Evolutionary conservation across 768 basidiomycete genomes (phyloP).

Genomic region (Daedaleopsis nitida): DNA sequence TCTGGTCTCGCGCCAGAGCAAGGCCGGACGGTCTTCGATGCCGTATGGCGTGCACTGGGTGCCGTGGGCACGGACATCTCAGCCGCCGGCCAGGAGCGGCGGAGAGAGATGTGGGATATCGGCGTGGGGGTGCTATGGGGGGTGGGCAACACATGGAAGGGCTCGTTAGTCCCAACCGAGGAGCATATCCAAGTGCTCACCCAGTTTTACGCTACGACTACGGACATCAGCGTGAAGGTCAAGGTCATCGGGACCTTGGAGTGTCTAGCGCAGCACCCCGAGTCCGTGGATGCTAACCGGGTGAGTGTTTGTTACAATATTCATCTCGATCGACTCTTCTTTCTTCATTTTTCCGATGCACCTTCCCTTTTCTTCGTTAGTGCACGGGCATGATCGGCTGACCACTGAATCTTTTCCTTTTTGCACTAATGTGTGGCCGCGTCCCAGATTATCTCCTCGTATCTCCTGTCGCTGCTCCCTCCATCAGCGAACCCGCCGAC

Average conservation of each 20-base stretch:
- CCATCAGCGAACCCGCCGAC: slow-evolving; percentile 42
- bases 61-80: slow-evolving; percentile 59
- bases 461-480: slow-evolving; percentile 67
- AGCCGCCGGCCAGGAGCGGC: slow-evolving; percentile 64
- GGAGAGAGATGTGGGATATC: slow-evolving; percentile 77
- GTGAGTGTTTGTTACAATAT: slow-evolving; percentile 35
- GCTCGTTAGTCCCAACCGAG: slow-evolving; percentile 59
- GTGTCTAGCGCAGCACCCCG: slow-evolving; percentile 72
- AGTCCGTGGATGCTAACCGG: slow-evolving; percentile 66
- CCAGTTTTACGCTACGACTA: slow-evolving; percentile 58
- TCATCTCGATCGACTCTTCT: not conserved
- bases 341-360: not conserved
- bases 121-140: slow-evolving; percentile 88
- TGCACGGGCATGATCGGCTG: not conserved
- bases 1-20: slow-evolving; percentile 28
- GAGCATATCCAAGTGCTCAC: slow-evolving; percentile 68
- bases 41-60: slow-evolving; percentile 63
- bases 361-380: not conserved
- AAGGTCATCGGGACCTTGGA: slow-evolving; percentile 87
- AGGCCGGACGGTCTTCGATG: slow-evolving; percentile 62
- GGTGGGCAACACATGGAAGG: slow-evolving; percentile 75
- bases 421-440: not conserved
- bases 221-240: slow-evolving; percentile 60
- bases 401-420: not conserved
- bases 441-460: slow-evolving; percentile 59